Percentiles rank a stretch among this genome's conserved stretches.
Conservation (phyloP, 768 basidiomycete genomes). For the Boletus barrowsii region DNA sequence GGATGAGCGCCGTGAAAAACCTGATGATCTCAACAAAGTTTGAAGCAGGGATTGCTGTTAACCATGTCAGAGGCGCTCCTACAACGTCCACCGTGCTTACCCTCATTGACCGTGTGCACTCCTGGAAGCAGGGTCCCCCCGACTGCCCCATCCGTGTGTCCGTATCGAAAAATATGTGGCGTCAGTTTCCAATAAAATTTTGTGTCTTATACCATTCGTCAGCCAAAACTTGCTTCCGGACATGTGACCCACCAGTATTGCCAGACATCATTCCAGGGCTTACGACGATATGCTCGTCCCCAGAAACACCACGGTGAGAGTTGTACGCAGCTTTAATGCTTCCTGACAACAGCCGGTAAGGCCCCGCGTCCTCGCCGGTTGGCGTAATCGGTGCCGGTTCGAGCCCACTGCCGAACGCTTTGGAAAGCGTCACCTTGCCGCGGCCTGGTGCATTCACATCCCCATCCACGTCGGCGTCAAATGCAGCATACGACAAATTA, state of each 20-base stretch:
- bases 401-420: conserved; percentile 45
- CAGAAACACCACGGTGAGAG: conserved; percentile 40
- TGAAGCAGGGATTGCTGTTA: conserved; percentile 42
- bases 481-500: conserved; percentile 59
- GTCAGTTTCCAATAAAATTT: conserved; percentile 44
- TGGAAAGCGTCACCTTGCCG: conserved; percentile 49
- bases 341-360: conserved; percentile 56
- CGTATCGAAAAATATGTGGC: conserved; percentile 69
- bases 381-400: conserved; percentile 71
- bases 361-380: conserved; percentile 25
- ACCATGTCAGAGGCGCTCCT: neutral
- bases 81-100: conserved; percentile 34
- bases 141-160: conserved; percentile 32
- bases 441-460: conserved; percentile 30
- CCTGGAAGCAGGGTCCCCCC: conserved; percentile 34
- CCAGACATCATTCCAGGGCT: conserved; percentile 57
- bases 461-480: conserved; percentile 42
- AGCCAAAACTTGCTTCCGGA: neutral
- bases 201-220: conserved; percentile 36
- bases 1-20: conserved; percentile 62
- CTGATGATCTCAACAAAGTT: conserved; percentile 60
- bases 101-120: conserved; percentile 74
- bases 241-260: conserved; percentile 40
- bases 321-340: conserved; percentile 63
- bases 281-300: conserved; percentile 37